phyloP scores from a whole-genome alignment of 768 basidiomycete species.

The Russula vinacea region DNA sequence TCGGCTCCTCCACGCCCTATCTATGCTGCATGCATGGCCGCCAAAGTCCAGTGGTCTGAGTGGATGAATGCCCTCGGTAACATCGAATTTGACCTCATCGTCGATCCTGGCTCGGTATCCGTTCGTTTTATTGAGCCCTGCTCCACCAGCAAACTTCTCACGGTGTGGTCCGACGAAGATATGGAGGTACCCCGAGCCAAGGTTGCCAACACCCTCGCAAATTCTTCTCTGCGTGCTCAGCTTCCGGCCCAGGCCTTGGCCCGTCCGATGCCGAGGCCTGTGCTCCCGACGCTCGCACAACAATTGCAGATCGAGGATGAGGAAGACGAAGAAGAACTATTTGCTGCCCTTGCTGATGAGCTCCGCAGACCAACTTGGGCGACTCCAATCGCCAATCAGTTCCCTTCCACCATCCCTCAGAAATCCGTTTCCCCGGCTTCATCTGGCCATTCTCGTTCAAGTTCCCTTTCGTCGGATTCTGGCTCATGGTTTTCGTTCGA shows the following conservation, averaged over 20 bases:
- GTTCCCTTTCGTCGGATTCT: constrained; percentile 62
- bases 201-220: constrained; percentile 11
- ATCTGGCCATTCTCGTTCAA: constrained; percentile 48
- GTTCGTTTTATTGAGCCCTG: constrained; percentile 52
- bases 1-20: constrained; percentile 69
- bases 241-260: constrained; percentile 29
- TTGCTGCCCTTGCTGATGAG: constrained; percentile 71
- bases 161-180: constrained; percentile 63
- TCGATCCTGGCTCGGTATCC: constrained; percentile 77
- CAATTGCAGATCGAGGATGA: constrained; percentile 68
- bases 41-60: constrained; percentile 75
- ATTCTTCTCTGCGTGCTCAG: constrained; percentile 31
- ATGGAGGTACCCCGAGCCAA: constrained; percentile 35
- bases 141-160: constrained; percentile 47
- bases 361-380: constrained; percentile 65
- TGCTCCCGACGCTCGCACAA: constrained; percentile 55
- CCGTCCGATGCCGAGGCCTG: constrained; percentile 28
- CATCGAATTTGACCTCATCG: constrained; percentile 72
- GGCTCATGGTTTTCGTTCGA: constrained; percentile 71
- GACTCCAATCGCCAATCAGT: constrained; percentile 59
- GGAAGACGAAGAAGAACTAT: constrained; percentile 70
- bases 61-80: constrained; percentile 72
- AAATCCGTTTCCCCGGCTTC: constrained; percentile 61
- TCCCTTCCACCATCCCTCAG: constrained; percentile 44
- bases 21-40: constrained; percentile 64